phyloP scores from a whole-genome alignment of 192 early-diverging fungal genomes.

The Backusella parvicylindrica region DNA sequence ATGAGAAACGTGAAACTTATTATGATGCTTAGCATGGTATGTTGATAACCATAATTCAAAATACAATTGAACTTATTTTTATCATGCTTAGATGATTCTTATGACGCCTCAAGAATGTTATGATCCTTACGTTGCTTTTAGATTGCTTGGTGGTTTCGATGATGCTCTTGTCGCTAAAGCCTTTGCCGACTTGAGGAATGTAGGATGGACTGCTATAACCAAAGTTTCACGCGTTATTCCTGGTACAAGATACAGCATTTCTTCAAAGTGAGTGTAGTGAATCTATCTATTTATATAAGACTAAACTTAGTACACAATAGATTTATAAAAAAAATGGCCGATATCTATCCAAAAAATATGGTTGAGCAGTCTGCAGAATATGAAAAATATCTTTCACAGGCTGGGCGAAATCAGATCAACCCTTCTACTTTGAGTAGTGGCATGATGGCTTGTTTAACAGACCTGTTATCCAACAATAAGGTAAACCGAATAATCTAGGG shows the following conservation, averaged over 20 bases:
- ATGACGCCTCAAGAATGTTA: background rate
- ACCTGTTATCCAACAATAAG: background rate
- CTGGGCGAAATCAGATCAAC: background rate
- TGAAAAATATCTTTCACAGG: background rate
- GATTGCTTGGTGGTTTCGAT: background rate
- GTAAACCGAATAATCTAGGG: background rate
- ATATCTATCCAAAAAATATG: background rate
- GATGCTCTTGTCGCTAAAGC: background rate
- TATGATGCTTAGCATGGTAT: background rate
- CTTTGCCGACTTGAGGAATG: background rate
- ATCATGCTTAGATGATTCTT: conserved; percentile 2
- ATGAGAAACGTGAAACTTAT: background rate
- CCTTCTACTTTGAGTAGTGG: background rate
- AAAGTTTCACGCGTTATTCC: background rate
- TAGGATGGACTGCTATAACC: background rate
- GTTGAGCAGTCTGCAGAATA: background rate
- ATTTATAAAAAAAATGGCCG: background rate
- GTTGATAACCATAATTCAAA: background rate
- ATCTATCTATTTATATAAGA: background rate
- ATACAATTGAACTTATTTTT: background rate
- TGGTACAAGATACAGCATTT: background rate
- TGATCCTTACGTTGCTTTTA: conserved; percentile 6
- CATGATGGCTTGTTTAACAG: background rate
- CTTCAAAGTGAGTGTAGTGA: background rate
- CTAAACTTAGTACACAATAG: background rate